A percentile compares a stretch with the other conserved stretches of the same genome.
Conservation (phyloP, 83 land plant species). For the Isoetes engelmannii region DNA sequence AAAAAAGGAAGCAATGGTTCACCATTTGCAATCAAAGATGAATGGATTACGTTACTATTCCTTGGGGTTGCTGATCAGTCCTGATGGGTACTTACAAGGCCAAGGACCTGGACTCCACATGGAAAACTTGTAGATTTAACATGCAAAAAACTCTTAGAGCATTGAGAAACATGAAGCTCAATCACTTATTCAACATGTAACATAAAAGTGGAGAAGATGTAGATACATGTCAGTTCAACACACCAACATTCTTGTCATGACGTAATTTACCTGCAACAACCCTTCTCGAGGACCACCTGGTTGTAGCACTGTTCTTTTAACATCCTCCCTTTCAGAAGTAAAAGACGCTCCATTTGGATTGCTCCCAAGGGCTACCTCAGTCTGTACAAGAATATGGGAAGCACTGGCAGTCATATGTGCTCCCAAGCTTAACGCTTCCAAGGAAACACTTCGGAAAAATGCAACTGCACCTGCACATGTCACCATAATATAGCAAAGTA, state of each 20-base stretch:
- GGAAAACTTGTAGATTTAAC: too few species aligned
- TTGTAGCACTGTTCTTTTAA: slow-evolving; percentile 45
- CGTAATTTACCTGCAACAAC: slow-evolving; percentile 50
- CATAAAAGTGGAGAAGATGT: too few species aligned
- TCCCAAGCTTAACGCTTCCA: slow-evolving; percentile 80
- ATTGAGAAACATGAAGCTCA: too few species aligned
- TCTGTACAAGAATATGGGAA: slow-evolving; percentile 66
- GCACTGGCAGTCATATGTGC: slow-evolving; percentile 89
- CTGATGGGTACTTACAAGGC: too few species aligned
- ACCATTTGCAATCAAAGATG: background rate
- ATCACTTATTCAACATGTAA: too few species aligned
- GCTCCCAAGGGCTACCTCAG: slow-evolving; percentile 56
- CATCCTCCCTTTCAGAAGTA: slow-evolving; percentile 23
- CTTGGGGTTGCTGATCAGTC: too few species aligned
- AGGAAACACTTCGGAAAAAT: slow-evolving; percentile 71
- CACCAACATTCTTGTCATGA: too few species aligned
- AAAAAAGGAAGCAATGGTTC: background rate
- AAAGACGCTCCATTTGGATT: slow-evolving; percentile 28
- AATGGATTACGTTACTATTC: background rate
- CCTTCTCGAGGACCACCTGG: slow-evolving; percentile 75
- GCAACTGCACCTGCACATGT: slow-evolving; percentile 51
- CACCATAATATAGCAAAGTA: background rate
- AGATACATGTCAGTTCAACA: too few species aligned
- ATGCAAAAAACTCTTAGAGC: too few species aligned
- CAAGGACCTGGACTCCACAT: too few species aligned